A percentile compares a stretch with the other conserved stretches of the same genome.
Conservation (phyloP, 352 stramenopile genomes). For the Phytophthora multivora region DNA sequence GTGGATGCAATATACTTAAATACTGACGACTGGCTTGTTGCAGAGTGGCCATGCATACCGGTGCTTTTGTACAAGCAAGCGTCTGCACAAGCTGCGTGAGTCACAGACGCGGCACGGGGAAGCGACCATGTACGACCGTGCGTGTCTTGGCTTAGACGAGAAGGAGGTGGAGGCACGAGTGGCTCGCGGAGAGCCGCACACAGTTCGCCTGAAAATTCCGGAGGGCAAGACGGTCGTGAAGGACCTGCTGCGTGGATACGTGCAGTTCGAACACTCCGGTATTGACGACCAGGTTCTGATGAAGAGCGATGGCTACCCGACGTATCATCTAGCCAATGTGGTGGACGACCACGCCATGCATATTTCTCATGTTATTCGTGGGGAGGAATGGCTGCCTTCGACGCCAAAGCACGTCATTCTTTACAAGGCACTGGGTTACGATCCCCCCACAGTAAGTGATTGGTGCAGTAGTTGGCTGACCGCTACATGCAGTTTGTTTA, state of each 20-base stretch:
- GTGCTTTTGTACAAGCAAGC: slow-evolving; percentile 97
- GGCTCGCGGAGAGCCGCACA: slow-evolving; percentile 88
- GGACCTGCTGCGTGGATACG: slow-evolving; percentile 94
- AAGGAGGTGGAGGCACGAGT: slow-evolving; percentile 91
- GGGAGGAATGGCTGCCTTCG: slow-evolving; percentile 94
- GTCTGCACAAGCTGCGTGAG: slow-evolving; percentile 92
- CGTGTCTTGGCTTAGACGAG: slow-evolving; percentile 93
- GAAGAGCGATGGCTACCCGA: slow-evolving; percentile 94
- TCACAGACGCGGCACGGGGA: slow-evolving; percentile 90
- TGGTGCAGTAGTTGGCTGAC: neutral
- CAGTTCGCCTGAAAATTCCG: slow-evolving; percentile 95
- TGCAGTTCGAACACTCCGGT: slow-evolving; percentile 88
- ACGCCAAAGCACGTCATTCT: slow-evolving; percentile 92
- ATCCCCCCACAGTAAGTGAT: slow-evolving; percentile 55
- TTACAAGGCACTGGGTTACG: slow-evolving; percentile 89
- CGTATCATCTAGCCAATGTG: slow-evolving; percentile 93
- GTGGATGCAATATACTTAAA: neutral
- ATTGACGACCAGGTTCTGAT: slow-evolving; percentile 94
- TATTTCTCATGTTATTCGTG: slow-evolving; percentile 98
- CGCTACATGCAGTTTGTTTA: too few species aligned
- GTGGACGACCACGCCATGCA: slow-evolving; percentile 98
- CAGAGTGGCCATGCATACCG: slow-evolving; percentile 94
- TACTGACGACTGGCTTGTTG: slow-evolving; percentile 5
- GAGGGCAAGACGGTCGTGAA: slow-evolving; percentile 93
- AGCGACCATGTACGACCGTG: slow-evolving; percentile 97